Conservation (phyloP, 495 filamentous ascomycete species). For the Hyaloscypha variabilis region DNA sequence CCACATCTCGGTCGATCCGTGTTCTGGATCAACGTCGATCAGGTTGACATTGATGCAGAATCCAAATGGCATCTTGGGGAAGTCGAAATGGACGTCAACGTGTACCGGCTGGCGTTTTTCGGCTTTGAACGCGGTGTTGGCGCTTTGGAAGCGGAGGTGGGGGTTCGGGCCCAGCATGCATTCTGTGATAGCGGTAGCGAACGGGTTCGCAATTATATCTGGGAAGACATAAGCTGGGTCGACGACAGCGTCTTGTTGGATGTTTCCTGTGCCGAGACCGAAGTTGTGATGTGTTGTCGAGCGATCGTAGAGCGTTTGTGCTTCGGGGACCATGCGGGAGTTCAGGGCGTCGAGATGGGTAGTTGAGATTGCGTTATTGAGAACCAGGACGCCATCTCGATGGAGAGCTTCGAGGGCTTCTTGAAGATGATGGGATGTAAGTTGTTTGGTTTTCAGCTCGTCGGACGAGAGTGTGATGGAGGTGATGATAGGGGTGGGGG, state of each 20-base stretch:
- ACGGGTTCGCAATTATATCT: constrained; percentile 49
- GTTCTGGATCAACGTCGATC: constrained; percentile 51
- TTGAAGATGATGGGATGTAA: constrained; percentile 17
- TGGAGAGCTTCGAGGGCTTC: constrained; percentile 36
- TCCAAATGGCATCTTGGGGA: constrained; percentile 55
- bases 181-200: constrained; percentile 50
- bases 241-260: constrained; percentile 55
- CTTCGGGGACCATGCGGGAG: constrained; percentile 53
- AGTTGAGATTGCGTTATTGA: constrained; percentile 49
- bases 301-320: constrained; percentile 41
- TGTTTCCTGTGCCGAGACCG: constrained; percentile 48
- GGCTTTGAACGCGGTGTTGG: constrained; percentile 19
- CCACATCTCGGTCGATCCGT: constrained; percentile 63
- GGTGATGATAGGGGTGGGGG: neutral
- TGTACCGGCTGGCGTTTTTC: constrained; percentile 55
- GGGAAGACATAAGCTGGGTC: constrained; percentile 42
- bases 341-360: constrained; percentile 50
- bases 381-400: constrained; percentile 61
- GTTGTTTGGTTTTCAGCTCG: constrained; percentile 5
- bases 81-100: constrained; percentile 56
- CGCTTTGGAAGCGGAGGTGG: constrained; percentile 35
- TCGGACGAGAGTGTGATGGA: constrained; percentile 6
- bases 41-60: constrained; percentile 57
- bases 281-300: constrained; percentile 33
- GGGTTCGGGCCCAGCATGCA: constrained; percentile 48